Conservation (phyloP, 164 flowering plant genomes). For the Vitis rupestris region DNA sequence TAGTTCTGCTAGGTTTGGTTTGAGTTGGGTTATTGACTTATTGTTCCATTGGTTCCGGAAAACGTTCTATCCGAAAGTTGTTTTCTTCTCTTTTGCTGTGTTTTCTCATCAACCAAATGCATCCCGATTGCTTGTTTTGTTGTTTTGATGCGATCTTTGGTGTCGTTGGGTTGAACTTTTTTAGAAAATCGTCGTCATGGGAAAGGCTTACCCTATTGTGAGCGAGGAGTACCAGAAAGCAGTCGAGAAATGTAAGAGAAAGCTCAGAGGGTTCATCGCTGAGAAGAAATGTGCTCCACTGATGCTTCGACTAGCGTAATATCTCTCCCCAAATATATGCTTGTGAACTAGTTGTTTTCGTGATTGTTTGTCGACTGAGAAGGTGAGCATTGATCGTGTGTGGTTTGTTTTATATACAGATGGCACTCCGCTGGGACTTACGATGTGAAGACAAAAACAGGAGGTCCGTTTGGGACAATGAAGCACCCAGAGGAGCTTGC, state of each 20-base stretch:
- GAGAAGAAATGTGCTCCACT: slow-evolving; percentile 62
- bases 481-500: slow-evolving; percentile 56
- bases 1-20: no score
- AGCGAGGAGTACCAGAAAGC: slow-evolving; percentile 49
- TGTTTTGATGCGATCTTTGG: background rate
- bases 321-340: background rate
- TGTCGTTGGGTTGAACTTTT: background rate
- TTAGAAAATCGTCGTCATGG: slow-evolving; percentile 22
- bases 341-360: background rate
- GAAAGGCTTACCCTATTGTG: slow-evolving; percentile 42
- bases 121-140: no score
- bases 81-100: no score
- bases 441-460: slow-evolving; percentile 72
- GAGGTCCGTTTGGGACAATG: slow-evolving; percentile 95
- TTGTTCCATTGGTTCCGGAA: no score
- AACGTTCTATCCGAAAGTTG: no score
- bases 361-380: background rate
- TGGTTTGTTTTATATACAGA: slow-evolving; percentile 27
- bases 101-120: no score
- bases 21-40: no score
- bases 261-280: slow-evolving; percentile 47
- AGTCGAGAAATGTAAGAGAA: slow-evolving; percentile 45
- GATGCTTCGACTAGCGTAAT: slow-evolving; percentile 40
- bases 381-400: background rate
- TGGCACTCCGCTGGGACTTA: slow-evolving; percentile 96